phyloP scores from a whole-genome alignment of 495 filamentous ascomycete species.

The Talaromyces thailandensis region DNA sequence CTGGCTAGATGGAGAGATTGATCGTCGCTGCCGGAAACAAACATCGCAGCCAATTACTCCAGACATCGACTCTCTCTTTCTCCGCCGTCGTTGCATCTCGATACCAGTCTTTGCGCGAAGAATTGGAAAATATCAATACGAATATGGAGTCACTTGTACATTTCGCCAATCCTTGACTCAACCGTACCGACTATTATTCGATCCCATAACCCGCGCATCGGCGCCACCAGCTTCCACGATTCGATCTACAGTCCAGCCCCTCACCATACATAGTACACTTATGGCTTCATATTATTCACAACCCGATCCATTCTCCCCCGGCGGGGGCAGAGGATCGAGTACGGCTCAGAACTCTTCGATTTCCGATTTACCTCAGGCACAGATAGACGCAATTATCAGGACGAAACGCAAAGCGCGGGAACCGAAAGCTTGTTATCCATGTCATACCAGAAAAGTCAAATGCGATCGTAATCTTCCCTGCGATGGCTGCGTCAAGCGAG shows the following conservation, averaged over 20 bases:
- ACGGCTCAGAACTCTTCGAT: constrained; percentile 17
- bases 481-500: constrained; percentile 64
- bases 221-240: neutral
- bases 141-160: neutral
- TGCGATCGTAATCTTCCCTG: constrained; percentile 68
- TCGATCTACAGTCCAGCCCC: neutral
- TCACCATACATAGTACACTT: neutral
- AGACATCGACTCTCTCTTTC: neutral
- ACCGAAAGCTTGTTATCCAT: constrained; percentile 41
- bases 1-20: neutral
- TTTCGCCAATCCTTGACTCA: neutral
- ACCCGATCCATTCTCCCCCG: constrained; percentile 27
- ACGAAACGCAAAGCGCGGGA: constrained; percentile 40
- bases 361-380: constrained; percentile 35
- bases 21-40: neutral
- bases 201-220: neutral
- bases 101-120: neutral
- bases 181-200: neutral
- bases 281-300: constrained; percentile 34
- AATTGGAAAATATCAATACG: neutral
- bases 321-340: constrained; percentile 16
- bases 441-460: constrained; percentile 45
- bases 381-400: constrained; percentile 42
- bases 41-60: neutral
- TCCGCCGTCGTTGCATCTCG: neutral